Base-by-base conservation (phyloP, 2,329 filamentous ascomycete species). In the Epichloe aotearoae region DNA sequence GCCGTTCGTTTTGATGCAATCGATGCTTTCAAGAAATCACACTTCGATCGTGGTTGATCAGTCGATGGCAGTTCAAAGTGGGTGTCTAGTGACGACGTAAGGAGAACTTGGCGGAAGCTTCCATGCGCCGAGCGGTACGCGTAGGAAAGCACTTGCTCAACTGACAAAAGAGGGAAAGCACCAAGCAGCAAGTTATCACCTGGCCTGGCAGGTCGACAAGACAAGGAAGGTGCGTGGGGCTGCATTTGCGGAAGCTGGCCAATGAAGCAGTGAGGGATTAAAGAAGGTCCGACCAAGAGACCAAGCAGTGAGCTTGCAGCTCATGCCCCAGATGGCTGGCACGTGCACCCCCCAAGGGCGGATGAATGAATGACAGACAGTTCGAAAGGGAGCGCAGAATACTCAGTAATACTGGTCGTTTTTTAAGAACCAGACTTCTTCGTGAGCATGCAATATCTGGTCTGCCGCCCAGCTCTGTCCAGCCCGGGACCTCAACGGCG, bases 111-210 rank as follows among this genome's bases (percentile, higher is more conserved):
- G 56, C 57, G 55, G 59, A 61, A 66, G 66, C 64, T 68, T 64
- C 65, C 64, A 67, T 66, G 64, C 64, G 65, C 66, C 61, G 57
- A 55, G 59, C 61, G 57, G 62, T 60, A 64, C 55, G 49, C 50
- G 48, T 46, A 49, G 56, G 37, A 50, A 51, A 48, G 53, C 50
- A 52, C 45, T 37, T 43, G 33, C 40, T 37, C 15, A 30, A 20
- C 40, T 48, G 41, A 47, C 46, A 50, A 49, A 46, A 53, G 43
- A 15, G 44, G 44, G 51, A 53, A 54, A 58, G 45, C 51, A 34
- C 26, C 10, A 50, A 45, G 41, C 44, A 38, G 52, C 48, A 53
- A 54, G 54, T 49, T 53, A 60, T 54, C 19, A 19, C 19, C 19
- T 19, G 19, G 19, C 19, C 19, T 19, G 19, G 19, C 19, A 19